These are phyloP conservation scores for Boletus pseudo-olivaceus DNA, from an alignment of 768 basidiomycete species.

Conservation along the genomic window DNA sequence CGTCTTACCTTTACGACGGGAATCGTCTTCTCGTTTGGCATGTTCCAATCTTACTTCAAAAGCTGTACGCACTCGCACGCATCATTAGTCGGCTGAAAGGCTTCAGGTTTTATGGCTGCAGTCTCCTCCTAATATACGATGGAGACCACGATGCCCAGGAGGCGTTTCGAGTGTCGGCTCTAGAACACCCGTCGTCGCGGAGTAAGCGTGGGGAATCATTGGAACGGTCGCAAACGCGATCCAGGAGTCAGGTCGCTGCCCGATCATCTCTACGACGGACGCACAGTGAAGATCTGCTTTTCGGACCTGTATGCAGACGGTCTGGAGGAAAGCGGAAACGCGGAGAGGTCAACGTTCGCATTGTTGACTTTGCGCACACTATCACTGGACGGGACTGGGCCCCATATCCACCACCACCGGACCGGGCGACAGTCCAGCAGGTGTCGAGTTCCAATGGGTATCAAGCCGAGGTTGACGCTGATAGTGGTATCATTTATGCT, in stretches of 20 bases:
- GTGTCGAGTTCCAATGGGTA: constrained; percentile 69
- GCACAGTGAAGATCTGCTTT: constrained; percentile 75
- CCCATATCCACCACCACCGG: constrained; percentile 50
- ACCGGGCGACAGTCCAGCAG: constrained; percentile 39
- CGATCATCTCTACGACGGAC: constrained; percentile 59
- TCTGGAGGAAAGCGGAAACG: constrained; percentile 65
- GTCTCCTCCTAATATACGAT: constrained; percentile 94
- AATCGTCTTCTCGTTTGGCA: constrained; percentile 82
- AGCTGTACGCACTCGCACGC: constrained; percentile 88
- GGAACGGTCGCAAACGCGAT: constrained; percentile 50
- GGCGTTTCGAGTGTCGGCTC: constrained; percentile 54
- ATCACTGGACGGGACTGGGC: constrained; percentile 93
- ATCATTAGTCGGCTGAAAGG: constrained; percentile 88
- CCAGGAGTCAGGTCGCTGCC: constrained; percentile 41
- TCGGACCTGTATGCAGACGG: constrained; percentile 63
- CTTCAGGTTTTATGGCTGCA: constrained; percentile 98
- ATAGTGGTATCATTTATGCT: constrained; percentile 81
- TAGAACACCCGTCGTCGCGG: constrained; percentile 62
- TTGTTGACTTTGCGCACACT: constrained; percentile 98
- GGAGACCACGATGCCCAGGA: constrained; percentile 89
- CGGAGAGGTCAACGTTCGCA: constrained; percentile 91
- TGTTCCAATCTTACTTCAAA: constrained; percentile 86
- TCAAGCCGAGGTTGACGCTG: constrained; percentile 75
- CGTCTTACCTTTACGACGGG: constrained; percentile 83
- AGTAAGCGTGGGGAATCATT: constrained; percentile 77